Evolutionary conservation across 1,139 yeast genomes (phyloP).

Genomic region (Taphrina populina): DNA sequence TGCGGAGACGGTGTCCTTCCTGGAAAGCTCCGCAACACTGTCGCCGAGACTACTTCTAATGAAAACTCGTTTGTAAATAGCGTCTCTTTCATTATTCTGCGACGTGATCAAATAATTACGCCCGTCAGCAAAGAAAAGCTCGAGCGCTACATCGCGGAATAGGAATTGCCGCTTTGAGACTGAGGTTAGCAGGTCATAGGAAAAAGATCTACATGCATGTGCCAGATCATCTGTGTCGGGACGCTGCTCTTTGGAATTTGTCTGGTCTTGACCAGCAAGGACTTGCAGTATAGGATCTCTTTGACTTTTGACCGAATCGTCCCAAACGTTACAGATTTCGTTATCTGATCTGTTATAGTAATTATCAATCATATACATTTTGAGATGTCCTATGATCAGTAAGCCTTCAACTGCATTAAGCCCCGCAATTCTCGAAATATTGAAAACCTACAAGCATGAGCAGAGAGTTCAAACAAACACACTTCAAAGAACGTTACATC

Average conservation of each 20-base stretch:
- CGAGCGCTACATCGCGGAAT: conserved; percentile 74
- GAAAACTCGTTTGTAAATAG: conserved; percentile 52
- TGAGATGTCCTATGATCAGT: conserved; percentile 62
- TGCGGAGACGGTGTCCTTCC: conserved; percentile 38
- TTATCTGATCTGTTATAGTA: conserved; percentile 59
- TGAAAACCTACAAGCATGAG: conserved; percentile 45
- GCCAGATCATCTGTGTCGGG: background rate
- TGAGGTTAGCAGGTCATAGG: conserved; percentile 56
- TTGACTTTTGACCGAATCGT: conserved; percentile 56
- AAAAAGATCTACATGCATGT: conserved; percentile 50
- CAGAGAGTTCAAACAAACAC: background rate
- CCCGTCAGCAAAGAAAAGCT: conserved; percentile 71
- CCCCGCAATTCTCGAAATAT: conserved; percentile 70
- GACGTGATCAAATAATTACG: conserved; percentile 65
- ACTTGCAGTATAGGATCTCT: conserved; percentile 68
- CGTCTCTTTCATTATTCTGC: conserved; percentile 56
- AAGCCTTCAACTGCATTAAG: conserved; percentile 71
- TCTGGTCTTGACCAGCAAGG: conserved; percentile 49
- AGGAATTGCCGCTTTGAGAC: conserved; percentile 72
- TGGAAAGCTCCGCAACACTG: background rate
- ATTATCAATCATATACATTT: conserved; percentile 66
- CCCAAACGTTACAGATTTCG: conserved; percentile 66
- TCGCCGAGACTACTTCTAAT: conserved; percentile 15
- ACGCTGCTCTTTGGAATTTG: background rate
- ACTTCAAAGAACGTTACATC: conserved; percentile 52